Base-by-base conservation (phyloP, 495 filamentous ascomycete genomes). In the Penicillium canescens region DNA sequence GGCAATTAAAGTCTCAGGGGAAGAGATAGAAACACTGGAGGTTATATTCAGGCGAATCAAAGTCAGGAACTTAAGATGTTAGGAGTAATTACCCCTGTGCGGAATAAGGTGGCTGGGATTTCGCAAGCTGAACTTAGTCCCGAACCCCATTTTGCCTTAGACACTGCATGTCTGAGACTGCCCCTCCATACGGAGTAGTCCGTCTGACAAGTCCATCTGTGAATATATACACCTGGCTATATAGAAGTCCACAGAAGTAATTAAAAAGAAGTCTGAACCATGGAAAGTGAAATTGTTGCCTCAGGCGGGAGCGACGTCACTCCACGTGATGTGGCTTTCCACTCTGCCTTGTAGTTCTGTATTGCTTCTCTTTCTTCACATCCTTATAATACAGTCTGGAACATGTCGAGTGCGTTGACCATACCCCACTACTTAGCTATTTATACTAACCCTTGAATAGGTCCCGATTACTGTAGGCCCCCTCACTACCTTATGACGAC, bases 371-470 rank as follows among this genome's bases (percentile, higher is more conserved):
- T 31, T 31, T 31, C 28, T 31, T 31, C 28, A 31, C 7, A 31
- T 31, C 6, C 9, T 10, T 7, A 31, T 6, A 24, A 2, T 5
- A 31, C 23, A 24, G 23, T 24, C 23, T 24, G 8, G 31, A 63
- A 13, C 46, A 69, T 69, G 66, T 42, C 66, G 16, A 62, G 66
- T 69, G 55, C 43, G 66, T 59, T 31, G 16, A 24, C 20, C 10
- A 40, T n/a, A 10, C 11, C 10, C 18, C 9, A 2, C 20, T 2
- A 35, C 21, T n/a, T 31, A 6, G 4, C 3, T 6, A 16, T 26
- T 10, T 9, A 33, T 45, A 44, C 56, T 63, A 24, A 63, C 21
- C 5, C 6, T 26, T 26, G n/a, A 57, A 43, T 37, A 48, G 55
- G 14, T 9, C 61, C 56, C 12, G 61, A 67, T 26, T 67, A 65